A percentile compares a stretch with the other conserved stretches of the same genome.
Evolutionary conservation across 371 early-diverging fungal genomes (phyloP).

Genomic region (Mortierella polycephala): DNA sequence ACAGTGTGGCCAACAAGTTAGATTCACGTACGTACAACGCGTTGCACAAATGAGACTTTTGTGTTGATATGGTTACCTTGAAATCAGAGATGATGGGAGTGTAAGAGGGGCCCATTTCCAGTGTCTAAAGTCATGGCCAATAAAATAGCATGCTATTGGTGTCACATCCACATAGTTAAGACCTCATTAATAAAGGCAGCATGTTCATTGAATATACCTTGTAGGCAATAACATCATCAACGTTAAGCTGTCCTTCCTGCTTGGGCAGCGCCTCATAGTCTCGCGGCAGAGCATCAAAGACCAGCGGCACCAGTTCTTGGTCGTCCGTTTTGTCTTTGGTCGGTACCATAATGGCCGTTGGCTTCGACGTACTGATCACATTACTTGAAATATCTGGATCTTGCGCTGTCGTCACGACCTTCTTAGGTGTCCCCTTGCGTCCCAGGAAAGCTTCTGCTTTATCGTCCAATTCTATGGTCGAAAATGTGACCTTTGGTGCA

Average conservation of each 20-base stretch:
- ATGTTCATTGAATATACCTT: slow-evolving; percentile 17
- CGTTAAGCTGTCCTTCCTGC: slow-evolving; percentile 11
- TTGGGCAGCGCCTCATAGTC: slow-evolving; percentile 26
- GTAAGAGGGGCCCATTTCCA: slow-evolving; percentile 41
- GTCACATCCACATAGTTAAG: neutral
- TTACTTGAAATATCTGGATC: no score
- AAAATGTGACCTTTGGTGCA: no score
- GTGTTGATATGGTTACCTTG: slow-evolving; percentile 16
- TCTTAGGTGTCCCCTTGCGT: no score
- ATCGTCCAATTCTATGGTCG: no score
- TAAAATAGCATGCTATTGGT: neutral
- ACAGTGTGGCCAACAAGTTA: neutral
- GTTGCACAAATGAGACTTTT: neutral
- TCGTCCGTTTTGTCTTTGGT: no score
- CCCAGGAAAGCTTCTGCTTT: no score
- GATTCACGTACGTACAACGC: neutral
- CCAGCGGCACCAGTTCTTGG: neutral
- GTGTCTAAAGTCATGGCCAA: slow-evolving; percentile 11
- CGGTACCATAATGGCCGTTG: no score
- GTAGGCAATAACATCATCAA: slow-evolving; percentile 36
- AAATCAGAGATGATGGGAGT: slow-evolving; percentile 44
- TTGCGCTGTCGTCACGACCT: neutral
- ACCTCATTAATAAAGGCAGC: neutral
- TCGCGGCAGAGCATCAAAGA: neutral
- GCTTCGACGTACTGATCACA: no score